Conservation (phyloP, 2,329 filamentous ascomycete species). For the Monascus ruber region DNA sequence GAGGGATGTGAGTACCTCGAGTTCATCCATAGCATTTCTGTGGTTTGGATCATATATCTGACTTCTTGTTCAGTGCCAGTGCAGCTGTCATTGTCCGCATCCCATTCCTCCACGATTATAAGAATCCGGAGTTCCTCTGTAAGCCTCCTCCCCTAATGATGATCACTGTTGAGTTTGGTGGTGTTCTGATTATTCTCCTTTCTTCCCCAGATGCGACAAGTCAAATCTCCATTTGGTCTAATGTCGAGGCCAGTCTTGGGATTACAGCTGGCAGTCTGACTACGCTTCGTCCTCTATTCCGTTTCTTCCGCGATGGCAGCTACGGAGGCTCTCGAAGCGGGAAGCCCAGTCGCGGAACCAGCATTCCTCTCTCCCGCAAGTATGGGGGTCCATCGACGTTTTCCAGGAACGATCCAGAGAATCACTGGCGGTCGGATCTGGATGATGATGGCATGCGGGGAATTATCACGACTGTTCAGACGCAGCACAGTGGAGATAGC, state of each 20-base stretch:
- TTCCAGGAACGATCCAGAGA: slow-evolving; percentile 8
- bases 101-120: slow-evolving; percentile 23
- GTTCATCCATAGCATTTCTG: not conserved
- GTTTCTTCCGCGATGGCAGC: slow-evolving; percentile 21
- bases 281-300: slow-evolving; percentile 39
- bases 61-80: slow-evolving; percentile 15
- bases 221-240: slow-evolving; percentile 19
- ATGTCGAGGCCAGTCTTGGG: not conserved
- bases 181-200: slow-evolving; percentile 4
- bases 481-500: slow-evolving; percentile 13
- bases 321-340: slow-evolving; percentile 12
- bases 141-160: slow-evolving; percentile 5
- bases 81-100: slow-evolving; percentile 27
- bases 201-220: slow-evolving; percentile 18
- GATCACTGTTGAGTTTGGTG: not conserved
- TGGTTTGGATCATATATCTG: slow-evolving; percentile 11
- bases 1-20: slow-evolving; percentile 33
- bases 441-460: slow-evolving; percentile 14
- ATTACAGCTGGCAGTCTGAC: slow-evolving; percentile 18
- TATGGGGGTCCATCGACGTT: slow-evolving; percentile 8
- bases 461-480: slow-evolving; percentile 18
- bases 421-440: slow-evolving; percentile 22
- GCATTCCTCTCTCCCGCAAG: slow-evolving; percentile 20
- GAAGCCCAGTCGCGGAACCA: slow-evolving; percentile 13
- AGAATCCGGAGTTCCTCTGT: slow-evolving; percentile 23